phyloP scores from a whole-genome alignment of 257 asterid species.

The Nicotiana undulata region DNA sequence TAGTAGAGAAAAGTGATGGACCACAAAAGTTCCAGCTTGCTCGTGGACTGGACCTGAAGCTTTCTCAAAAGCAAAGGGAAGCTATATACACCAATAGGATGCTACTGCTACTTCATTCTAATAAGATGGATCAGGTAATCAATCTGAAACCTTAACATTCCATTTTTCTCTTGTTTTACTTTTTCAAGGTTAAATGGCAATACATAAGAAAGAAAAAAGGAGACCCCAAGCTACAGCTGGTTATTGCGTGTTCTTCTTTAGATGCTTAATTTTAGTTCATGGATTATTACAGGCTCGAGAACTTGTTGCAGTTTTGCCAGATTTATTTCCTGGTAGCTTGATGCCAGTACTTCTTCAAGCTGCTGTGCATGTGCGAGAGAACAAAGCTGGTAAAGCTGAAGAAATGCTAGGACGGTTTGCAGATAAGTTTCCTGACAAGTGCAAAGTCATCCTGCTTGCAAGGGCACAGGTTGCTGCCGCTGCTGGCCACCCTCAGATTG shows the following conservation, averaged over 20 bases:
- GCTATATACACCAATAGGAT: conserved; percentile 62
- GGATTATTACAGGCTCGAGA: conserved; percentile 67
- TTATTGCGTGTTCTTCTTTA: not conserved
- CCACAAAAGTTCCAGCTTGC: conserved; percentile 49
- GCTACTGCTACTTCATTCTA: conserved; percentile 69
- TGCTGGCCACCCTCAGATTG: conserved; percentile 80
- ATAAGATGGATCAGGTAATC: conserved; percentile 84
- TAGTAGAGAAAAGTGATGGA: conserved; percentile 63
- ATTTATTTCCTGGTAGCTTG: conserved; percentile 55
- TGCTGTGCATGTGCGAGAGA: conserved; percentile 79
- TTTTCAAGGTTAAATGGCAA: not conserved
- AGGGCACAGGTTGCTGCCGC: conserved; percentile 86
- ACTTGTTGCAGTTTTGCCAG: conserved; percentile 66
- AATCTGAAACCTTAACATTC: conserved; percentile 6
- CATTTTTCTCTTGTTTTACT: not conserved
- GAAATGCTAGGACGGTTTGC: conserved; percentile 59
- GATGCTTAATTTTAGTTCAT: not conserved
- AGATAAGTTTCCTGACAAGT: conserved; percentile 60
- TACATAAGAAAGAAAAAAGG: not conserved
- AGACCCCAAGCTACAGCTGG: not conserved
- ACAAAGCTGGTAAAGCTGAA: conserved; percentile 82
- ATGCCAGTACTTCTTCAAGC: conserved; percentile 82
- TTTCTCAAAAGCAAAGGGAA: conserved; percentile 71
- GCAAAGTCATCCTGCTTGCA: conserved; percentile 52
- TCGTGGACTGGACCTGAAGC: conserved; percentile 73